Base-by-base conservation (phyloP, 305 asterid species). In the Vinca major region DNA sequence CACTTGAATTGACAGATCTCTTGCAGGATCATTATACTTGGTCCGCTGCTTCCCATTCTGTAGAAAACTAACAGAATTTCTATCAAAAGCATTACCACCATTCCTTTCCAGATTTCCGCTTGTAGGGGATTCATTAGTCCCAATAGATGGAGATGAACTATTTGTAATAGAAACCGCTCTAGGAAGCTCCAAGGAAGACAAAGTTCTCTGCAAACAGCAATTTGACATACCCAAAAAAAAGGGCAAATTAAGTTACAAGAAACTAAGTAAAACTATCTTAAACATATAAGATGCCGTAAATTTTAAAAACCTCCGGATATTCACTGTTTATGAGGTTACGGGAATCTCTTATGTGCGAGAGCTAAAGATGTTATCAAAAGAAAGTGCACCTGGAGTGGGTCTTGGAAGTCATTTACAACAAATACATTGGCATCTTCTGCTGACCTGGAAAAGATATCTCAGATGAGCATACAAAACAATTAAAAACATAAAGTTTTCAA, bases 151-250 rank as follows among this genome's bases (percentile, higher is more conserved):
- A 66, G 89, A 63, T 73, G 88, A 75, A 75, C 78, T 74, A 73
- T 84, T 83, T 69, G 90, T 67, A 54, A 81, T 74, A 62, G 95
- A 71, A 76, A 90, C 86, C 66, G 91, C 89, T 80, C 86, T 73
- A 56, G 96, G 93, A 72, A 94, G 89, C 88, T 89, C 97, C 95
- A 94, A 81, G 69, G 99, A 91, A 71, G 98, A 86, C 62, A 91
- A 86, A 57, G 96, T 91, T 85, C 84, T 88, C 98, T 94, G 86
- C 55, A 70, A 8, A 66, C 62, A 62, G 67, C 66, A 79, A 70
- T 69, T 63, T 45, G 43, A 54, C 44, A 33, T 26, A 21, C 5
- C 44, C 39, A 2, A 16, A 6, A 36, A 36, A 13, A 50, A n/a
- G n/a, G 26, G 6, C 8, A 50, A 20, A 48, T 19, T 61, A 45